These are phyloP conservation scores for Chenopodium album DNA, from an alignment of 148 eudicot genomes.

Conservation along the genomic window DNA sequence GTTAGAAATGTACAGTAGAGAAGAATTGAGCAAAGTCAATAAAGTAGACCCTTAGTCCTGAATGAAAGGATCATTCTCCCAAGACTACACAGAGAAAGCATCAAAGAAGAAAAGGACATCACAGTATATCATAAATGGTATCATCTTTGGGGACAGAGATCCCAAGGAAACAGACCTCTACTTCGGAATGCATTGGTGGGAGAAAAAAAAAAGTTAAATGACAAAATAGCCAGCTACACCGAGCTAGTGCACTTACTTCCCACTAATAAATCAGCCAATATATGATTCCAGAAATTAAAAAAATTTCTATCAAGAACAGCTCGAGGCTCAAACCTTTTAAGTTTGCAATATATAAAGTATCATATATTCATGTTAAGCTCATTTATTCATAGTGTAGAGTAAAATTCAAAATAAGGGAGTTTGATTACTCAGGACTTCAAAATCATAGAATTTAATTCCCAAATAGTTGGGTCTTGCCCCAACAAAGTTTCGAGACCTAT, in stretches of 20 bases:
- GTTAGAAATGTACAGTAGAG: background rate
- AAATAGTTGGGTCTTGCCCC: too few species aligned
- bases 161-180: background rate
- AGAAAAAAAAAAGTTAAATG: background rate
- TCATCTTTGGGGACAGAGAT: background rate
- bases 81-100: background rate
- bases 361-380: too few species aligned
- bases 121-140: background rate
- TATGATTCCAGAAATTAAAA: background rate
- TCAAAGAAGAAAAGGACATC: background rate
- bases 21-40: background rate
- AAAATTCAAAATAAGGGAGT: too few species aligned
- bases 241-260: background rate
- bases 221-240: background rate
- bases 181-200: background rate
- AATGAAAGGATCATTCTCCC: background rate
- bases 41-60: background rate
- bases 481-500: background rate
- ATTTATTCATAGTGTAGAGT: too few species aligned
- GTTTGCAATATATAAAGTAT: too few species aligned
- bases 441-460: too few species aligned
- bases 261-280: background rate
- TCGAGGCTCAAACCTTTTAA: too few species aligned
- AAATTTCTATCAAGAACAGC: background rate
- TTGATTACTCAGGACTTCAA: too few species aligned